Percentiles rank a stretch among this genome's conserved stretches.
Evolutionary conservation across 2,329 filamentous ascomycete species (phyloP).

Genomic region (Aureobasidium sp.): DNA sequence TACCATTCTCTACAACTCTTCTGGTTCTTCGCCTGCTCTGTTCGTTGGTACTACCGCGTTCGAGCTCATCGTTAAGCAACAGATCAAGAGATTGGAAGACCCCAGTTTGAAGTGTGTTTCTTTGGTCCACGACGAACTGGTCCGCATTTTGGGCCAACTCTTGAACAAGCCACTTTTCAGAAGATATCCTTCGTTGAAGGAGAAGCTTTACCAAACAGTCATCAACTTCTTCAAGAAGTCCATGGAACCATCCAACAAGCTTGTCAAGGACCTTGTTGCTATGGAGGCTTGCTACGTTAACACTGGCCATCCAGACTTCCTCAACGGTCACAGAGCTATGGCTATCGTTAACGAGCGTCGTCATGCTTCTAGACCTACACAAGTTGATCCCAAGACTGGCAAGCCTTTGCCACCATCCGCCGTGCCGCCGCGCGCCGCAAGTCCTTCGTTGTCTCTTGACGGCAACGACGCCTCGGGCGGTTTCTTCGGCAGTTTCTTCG

Average conservation of each 20-base stretch:
- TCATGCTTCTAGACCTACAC: constrained; percentile 70
- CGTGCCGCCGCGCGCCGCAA: constrained; percentile 63
- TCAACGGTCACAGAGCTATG: constrained; percentile 96
- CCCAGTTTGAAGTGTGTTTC: constrained; percentile 96
- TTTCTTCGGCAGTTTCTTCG: constrained; percentile 98
- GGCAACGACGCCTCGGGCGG: constrained; percentile 45
- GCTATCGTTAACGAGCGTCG: constrained; percentile 94
- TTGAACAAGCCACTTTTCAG: constrained; percentile 84
- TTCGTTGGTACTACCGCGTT: constrained; percentile 99
- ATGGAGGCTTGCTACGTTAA: constrained; percentile 99
- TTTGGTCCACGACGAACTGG: constrained; percentile 92
- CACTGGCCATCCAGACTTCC: constrained; percentile 94
- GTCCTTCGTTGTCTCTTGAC: constrained; percentile 58
- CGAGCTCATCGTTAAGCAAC: constrained; percentile 95
- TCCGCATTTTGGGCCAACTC: constrained; percentile 86
- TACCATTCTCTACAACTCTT: constrained; percentile 96
- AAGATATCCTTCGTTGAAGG: constrained; percentile 87
- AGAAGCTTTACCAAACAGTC: constrained; percentile 90
- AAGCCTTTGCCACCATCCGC: constrained; percentile 67
- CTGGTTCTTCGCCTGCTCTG: constrained; percentile 90
- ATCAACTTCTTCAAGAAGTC: constrained; percentile 96
- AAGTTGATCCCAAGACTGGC: constrained; percentile 97
- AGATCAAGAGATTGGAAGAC: constrained; percentile 93
- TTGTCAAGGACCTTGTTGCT: constrained; percentile 81
- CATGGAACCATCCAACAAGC: constrained; percentile 97